Evolutionary conservation across 73 alveolate genomes (phyloP).

Genomic region (Uronychia setigera): DNA sequence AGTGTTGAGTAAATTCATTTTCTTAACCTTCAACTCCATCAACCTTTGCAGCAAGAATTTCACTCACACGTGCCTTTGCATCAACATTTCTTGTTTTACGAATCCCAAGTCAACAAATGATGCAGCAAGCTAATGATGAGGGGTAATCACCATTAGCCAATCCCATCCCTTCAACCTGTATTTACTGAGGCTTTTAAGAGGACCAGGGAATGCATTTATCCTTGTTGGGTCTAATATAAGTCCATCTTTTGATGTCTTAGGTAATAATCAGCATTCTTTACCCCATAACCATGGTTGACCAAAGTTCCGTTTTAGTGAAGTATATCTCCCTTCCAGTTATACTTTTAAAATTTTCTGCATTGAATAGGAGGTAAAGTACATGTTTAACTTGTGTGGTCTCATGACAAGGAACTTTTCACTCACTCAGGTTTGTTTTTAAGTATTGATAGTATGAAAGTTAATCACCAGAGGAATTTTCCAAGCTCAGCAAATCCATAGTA

Average conservation of each 20-base stretch:
- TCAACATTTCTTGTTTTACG: background rate
- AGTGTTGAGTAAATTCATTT: background rate
- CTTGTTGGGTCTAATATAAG: background rate
- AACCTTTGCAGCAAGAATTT: background rate
- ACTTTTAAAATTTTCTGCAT: background rate
- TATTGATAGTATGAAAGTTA: too few relatives aligned
- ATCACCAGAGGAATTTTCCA: too few relatives aligned
- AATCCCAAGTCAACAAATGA: background rate
- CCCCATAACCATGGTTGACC: background rate
- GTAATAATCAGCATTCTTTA: background rate
- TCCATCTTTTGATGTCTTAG: background rate
- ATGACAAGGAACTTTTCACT: too few relatives aligned
- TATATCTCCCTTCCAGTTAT: background rate
- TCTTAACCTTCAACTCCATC: background rate
- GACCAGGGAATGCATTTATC: background rate
- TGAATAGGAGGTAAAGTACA: too few relatives aligned
- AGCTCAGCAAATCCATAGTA: too few relatives aligned
- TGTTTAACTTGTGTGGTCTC: too few relatives aligned
- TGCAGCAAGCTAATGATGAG: background rate
- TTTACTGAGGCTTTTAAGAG: background rate
- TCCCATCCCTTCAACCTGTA: slow-evolving; percentile 1
- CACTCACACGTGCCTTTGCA: background rate
- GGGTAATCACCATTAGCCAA: background rate
- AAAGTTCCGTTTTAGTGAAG: background rate
- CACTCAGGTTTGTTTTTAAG: too few relatives aligned